Evolutionary conservation across 495 filamentous ascomycete species (phyloP), one percentile per base, ranked within the genome.

Genomic region (Letharia columbiana): DNA sequence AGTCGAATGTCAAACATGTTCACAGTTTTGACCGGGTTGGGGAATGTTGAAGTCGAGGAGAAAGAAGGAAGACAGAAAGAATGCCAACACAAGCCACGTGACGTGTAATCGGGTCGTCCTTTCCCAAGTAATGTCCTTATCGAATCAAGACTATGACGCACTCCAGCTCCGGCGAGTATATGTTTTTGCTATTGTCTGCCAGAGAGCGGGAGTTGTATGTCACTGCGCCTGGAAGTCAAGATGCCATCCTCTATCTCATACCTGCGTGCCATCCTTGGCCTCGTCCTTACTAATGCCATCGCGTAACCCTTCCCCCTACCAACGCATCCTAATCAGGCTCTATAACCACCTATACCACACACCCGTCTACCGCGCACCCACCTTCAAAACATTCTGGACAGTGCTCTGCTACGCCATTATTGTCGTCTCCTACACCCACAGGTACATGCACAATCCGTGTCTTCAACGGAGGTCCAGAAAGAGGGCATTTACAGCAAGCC

Each of bases 381-480:
- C 65, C 10, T 76, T 75, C 61, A 74, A 76, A 52, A 75, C 74
- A 0, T 18, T 74, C 45, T 70, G 68, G 68, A 76, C 74, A 1
- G 69, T 76, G 58, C 52, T 75, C 37, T 41, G 67, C 42, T 76
- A 76, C 60, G 71, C 74, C 58, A 39, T 72, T 28, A 72, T 76
- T 20, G 74, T 75, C 35, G 41, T 60, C 11, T 42, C 58, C 9
- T 69, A 75, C 35, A 73, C 67, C 13, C 58, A 63, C 41, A 61
- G 49, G n/a, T 74, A 73, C 60, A 54, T 61, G 20, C 62, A 64
- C 35, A 69, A 75, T 40, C 74, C 74, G 11, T 54, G 66, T 40
- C 69, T 72, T 28, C 67, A 74, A 45, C 23, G 64, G 60, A 44
- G 54, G 60, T 13, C 62, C 57, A 40, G 61, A 63, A 15, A 35